These are phyloP conservation scores for Tolypocladium ovalisporum DNA, from an alignment of 2,329 filamentous ascomycete genomes.

Conservation along the genomic window DNA sequence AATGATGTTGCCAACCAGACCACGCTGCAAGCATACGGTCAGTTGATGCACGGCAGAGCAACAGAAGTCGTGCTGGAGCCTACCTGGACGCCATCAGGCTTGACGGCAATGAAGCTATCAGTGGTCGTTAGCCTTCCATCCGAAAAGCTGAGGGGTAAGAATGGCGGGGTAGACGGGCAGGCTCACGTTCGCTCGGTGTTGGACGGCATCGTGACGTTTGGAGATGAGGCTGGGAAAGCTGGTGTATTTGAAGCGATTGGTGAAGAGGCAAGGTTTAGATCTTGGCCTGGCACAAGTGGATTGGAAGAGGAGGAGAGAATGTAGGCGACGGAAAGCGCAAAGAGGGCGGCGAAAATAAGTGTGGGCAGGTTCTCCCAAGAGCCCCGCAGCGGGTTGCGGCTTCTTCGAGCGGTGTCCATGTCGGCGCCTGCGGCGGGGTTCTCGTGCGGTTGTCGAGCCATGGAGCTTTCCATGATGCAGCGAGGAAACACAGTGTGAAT, in stretches of 20 bases:
- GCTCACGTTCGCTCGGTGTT: constrained; percentile 75
- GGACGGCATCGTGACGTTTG: constrained; percentile 52
- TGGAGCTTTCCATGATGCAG: neutral
- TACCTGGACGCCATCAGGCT: constrained; percentile 99
- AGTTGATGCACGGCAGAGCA: constrained; percentile 5
- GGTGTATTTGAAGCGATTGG: constrained; percentile 5
- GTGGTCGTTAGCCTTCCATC: constrained; percentile 12
- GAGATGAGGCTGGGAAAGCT: constrained; percentile 13
- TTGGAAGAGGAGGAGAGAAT: constrained; percentile 13
- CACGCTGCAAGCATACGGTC: constrained; percentile 52
- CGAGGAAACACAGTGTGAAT: neutral
- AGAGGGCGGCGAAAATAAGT: constrained; percentile 29
- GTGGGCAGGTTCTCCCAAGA: constrained; percentile 30
- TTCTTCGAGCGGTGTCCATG: neutral
- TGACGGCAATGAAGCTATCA: constrained; percentile 96
- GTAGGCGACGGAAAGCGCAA: constrained; percentile 24
- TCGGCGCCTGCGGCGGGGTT: neutral
- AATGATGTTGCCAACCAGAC: constrained; percentile 96
- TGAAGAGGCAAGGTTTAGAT: constrained; percentile 8
- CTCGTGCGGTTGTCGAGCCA: neutral
- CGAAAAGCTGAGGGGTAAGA: constrained; percentile 6
- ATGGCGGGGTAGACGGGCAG: constrained; percentile 23
- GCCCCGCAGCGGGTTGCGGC: constrained; percentile 15
- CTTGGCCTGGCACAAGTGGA: constrained; percentile 13
- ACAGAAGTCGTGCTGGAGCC: constrained; percentile 11